A percentile compares a stretch with the other conserved stretches of the same genome.
These are phyloP conservation scores for Shiraia sp. DNA, from an alignment of 2,329 filamentous ascomycete species.

Conservation along the genomic window DNA sequence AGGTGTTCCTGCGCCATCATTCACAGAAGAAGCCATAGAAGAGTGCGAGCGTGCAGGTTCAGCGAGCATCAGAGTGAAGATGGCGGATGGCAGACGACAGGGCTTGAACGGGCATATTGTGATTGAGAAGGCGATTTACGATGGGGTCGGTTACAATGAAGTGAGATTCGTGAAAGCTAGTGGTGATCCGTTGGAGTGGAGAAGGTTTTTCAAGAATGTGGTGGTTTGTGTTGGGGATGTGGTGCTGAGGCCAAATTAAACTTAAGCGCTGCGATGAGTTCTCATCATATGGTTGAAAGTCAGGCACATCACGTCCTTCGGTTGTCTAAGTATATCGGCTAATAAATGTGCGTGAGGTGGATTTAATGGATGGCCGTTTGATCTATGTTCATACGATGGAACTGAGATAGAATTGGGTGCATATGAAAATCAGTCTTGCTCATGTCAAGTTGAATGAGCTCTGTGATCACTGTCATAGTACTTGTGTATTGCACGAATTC, in stretches of 20 bases:
- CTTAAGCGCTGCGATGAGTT: neutral
- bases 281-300: too few relatives aligned
- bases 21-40: conserved; percentile 32
- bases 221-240: conserved; percentile 84
- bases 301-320: too few relatives aligned
- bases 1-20: conserved; percentile 70
- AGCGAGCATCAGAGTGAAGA: conserved; percentile 72
- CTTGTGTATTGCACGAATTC: too few relatives aligned
- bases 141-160: conserved; percentile 68
- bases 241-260: conserved; percentile 57
- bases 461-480: too few relatives aligned
- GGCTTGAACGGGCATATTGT: conserved; percentile 74
- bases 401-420: too few relatives aligned
- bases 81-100: conserved; percentile 73
- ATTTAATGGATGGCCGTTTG: too few relatives aligned
- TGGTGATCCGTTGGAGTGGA: conserved; percentile 95
- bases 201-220: conserved; percentile 95
- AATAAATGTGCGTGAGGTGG: too few relatives aligned
- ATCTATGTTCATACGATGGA: too few relatives aligned
- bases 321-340: too few relatives aligned
- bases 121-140: conserved; percentile 70
- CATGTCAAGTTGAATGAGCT: too few relatives aligned
- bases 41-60: conserved; percentile 53
- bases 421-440: too few relatives aligned
- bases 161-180: conserved; percentile 93